Conservation (phyloP, 2,329 filamentous ascomycete species). For the Monosporascus sp. region DNA sequence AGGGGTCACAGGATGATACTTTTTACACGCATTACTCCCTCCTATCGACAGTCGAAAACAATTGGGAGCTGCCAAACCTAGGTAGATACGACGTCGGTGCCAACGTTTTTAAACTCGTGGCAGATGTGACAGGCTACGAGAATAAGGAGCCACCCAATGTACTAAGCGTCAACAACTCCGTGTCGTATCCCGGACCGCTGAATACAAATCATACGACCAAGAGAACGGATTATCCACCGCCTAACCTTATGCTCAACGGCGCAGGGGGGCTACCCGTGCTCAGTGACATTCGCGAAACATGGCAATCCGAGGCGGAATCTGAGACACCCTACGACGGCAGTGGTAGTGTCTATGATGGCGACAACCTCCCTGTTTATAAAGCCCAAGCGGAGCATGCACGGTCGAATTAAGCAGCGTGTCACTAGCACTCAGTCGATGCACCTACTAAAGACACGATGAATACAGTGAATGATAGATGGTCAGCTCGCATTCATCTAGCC, state of each 20-base stretch:
- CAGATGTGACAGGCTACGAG: conserved; percentile 51
- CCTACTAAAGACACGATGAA: too few species aligned
- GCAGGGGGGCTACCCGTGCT: conserved; percentile 37
- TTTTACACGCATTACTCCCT: conserved; percentile 61
- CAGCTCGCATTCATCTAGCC: too few species aligned
- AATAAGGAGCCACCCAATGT: conserved; percentile 32
- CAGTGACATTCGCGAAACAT: conserved; percentile 25
- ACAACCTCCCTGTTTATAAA: conserved; percentile 34
- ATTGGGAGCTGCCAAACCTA: conserved; percentile 56
- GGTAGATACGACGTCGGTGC: conserved; percentile 28
- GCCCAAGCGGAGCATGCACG: conserved; percentile 19
- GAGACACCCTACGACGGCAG: conserved; percentile 42
- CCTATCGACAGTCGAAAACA: conserved; percentile 53
- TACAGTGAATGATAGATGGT: too few species aligned
- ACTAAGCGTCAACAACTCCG: conserved; percentile 30
- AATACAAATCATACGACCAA: conserved; percentile 28
- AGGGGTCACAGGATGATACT: conserved; percentile 61
- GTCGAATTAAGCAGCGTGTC: not conserved
- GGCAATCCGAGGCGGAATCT: conserved; percentile 21
- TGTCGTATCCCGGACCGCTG: conserved; percentile 38
- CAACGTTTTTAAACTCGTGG: conserved; percentile 56
- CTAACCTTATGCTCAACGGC: conserved; percentile 38
- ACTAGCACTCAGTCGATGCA: not conserved
- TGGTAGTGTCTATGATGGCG: conserved; percentile 38
- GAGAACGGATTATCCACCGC: conserved; percentile 30